Evolutionary conservation across 139 green algal species (phyloP), one percentile per base, ranked within the genome.

Genomic region (Monoraphidium neglectum): DNA sequence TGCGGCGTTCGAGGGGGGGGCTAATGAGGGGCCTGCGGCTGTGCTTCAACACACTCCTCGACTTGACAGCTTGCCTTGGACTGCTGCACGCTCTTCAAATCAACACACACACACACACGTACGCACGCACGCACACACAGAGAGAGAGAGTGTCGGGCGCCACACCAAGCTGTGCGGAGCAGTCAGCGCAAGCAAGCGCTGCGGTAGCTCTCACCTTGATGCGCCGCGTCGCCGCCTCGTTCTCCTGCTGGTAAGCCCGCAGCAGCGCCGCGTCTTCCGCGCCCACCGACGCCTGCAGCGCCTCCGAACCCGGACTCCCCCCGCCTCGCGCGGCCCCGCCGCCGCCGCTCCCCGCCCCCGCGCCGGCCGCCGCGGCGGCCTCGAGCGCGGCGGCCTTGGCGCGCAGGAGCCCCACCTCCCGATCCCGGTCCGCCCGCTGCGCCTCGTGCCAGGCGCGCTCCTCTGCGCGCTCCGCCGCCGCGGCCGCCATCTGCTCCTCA

Each of bases 191-290:
- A 8, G 13, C 49, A 3, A 36, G 4, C 59, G 68, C 26, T 56
- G 53, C 70, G 40, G 37, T 36, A 35, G 36, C 4, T 61, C 65
- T 15, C 53, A 89, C 85, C 85, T 90, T 90, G 61, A 90, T 86
- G 8, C 77, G 43, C 32, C 60, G 46, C 21, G 80, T 71, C 24
- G 87, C 85, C n/a, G 75, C 76, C 73, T 86, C 77, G 54, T 90
- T 92, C 67, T 92, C 87, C 26, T 65, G 53, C 80, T 91, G 82
- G 70, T 90, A 92, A 30, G 81, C 85, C 5, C 77, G 66, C 10
- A 92, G 75, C 33, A 92, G 85, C 68, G 53, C 54, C 28, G 70
- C 24, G n/a, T n/a, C 54, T 21, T 30, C 33, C 24, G 51, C 21
- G 21, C 53, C 30, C 35, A 40, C 32, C 38, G 35, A 32, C 32